Evolutionary conservation across 306 rosid genomes (phyloP).

Genomic region (Pachyrhizus erosus): DNA sequence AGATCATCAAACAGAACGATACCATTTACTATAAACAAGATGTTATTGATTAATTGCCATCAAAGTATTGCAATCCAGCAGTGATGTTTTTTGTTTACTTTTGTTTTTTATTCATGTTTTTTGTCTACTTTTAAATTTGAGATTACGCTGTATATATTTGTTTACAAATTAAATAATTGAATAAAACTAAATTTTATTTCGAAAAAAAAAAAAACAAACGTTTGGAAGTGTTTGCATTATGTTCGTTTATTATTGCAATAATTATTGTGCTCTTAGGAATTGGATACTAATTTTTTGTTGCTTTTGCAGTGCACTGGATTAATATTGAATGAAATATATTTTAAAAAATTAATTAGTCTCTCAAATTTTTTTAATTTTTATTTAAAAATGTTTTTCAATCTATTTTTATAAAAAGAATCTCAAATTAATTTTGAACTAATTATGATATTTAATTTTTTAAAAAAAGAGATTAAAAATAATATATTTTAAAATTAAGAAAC

Average conservation of each 20-base stretch:
- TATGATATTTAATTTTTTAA: too few species aligned
- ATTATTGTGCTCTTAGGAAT: neutral
- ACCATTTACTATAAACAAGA: neutral
- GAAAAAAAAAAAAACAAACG: neutral
- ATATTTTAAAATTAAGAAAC: too few species aligned
- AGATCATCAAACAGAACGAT: neutral
- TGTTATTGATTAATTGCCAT: neutral
- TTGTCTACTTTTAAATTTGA: neutral
- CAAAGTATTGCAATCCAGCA: neutral
- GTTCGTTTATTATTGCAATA: neutral
- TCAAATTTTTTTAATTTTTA: too few species aligned
- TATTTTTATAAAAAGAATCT: too few species aligned
- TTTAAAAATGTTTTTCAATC: too few species aligned
- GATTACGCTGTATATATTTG: neutral
- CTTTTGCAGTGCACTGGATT: neutral
- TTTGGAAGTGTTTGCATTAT: neutral
- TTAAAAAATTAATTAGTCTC: too few species aligned
- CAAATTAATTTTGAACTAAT: too few species aligned
- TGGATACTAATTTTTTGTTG: neutral
- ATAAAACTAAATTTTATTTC: neutral
- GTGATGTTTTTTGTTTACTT: neutral
- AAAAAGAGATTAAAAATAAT: too few species aligned
- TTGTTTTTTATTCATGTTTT: too few species aligned
- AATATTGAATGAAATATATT: too few species aligned
- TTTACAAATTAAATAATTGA: neutral